Evolutionary conservation across 2,329 filamentous ascomycete species (phyloP).

Genomic region (Nakataea oryzae): DNA sequence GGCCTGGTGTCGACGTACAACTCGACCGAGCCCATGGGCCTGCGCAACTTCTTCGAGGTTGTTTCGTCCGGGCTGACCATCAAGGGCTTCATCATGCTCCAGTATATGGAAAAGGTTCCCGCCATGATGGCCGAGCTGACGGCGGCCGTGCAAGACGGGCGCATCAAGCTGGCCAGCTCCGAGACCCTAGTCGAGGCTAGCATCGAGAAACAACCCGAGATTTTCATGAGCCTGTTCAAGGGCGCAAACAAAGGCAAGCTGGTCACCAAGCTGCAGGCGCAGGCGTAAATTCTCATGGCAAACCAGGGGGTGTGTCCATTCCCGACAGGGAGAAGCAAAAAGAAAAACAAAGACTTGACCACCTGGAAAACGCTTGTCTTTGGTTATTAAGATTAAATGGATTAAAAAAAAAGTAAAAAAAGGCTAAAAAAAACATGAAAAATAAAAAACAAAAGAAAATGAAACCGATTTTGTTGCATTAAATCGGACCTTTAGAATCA

Average conservation of each 20-base stretch:
- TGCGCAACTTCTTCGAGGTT: slow-evolving; percentile 32
- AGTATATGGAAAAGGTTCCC: slow-evolving; percentile 20
- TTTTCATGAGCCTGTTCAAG: slow-evolving; percentile 17
- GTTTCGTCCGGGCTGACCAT: slow-evolving; percentile 28
- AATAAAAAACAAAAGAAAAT: too few species aligned
- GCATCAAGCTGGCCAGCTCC: slow-evolving; percentile 11
- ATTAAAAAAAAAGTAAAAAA: too few species aligned
- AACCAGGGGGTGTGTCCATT: too few species aligned
- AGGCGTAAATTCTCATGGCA: too few species aligned
- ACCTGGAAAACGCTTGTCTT: too few species aligned
- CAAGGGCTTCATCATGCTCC: slow-evolving; percentile 30
- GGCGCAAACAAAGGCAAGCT: slow-evolving; percentile 17
- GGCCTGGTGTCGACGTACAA: slow-evolving; percentile 32
- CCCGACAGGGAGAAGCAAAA: too few species aligned
- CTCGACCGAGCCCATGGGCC: slow-evolving; percentile 14
- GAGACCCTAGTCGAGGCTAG: slow-evolving; percentile 16
- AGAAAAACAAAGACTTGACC: too few species aligned
- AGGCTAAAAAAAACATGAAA: too few species aligned
- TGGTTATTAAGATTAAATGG: too few species aligned
- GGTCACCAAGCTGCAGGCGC: slow-evolving; percentile 11
- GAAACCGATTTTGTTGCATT: too few species aligned
- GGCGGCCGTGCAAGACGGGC: slow-evolving; percentile 13
- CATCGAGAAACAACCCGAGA: slow-evolving; percentile 17
- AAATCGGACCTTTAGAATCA: too few species aligned
- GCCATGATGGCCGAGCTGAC: slow-evolving; percentile 14